A percentile compares a stretch with the other conserved stretches of the same genome.
phyloP scores from a whole-genome alignment of 2,329 filamentous ascomycete genomes.

The Fusarium tupiense region DNA sequence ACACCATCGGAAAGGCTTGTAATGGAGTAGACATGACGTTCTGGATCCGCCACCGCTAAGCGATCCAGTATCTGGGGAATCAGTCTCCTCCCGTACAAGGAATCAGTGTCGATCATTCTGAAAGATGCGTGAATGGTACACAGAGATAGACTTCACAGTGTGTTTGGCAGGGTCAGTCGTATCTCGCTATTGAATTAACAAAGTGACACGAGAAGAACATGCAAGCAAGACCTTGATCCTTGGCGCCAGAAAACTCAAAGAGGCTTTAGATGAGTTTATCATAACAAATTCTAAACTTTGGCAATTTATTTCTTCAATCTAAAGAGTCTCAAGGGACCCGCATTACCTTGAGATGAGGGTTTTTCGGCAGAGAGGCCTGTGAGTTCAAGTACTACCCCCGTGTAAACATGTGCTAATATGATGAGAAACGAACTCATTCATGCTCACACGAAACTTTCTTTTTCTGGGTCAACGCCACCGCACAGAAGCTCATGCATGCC shows the following conservation, averaged over 20 bases:
- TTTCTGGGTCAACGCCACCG: background rate
- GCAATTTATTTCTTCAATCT: background rate
- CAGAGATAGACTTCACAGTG: too few relatives aligned
- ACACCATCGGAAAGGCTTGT: background rate
- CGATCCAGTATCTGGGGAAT: background rate
- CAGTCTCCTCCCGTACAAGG: background rate
- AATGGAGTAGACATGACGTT: background rate
- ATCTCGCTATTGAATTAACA: too few relatives aligned
- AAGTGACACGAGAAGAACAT: background rate
- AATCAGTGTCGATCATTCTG: background rate
- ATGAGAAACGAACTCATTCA: slow-evolving; percentile 3
- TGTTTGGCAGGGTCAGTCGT: too few relatives aligned
- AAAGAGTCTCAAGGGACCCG: background rate
- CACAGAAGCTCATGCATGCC: too few relatives aligned
- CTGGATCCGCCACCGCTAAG: background rate
- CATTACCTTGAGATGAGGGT: background rate
- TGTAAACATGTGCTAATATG: too few relatives aligned
- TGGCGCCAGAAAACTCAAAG: background rate
- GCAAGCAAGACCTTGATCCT: background rate
- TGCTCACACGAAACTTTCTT: background rate
- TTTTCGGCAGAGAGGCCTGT: too few relatives aligned
- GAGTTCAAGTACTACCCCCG: too few relatives aligned
- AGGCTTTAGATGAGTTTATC: background rate
- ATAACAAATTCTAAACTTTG: background rate
- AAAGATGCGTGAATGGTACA: too few relatives aligned